Evolutionary conservation across 176 grass and related monocot species (phyloP), one percentile per base, ranked within the genome.

Genomic region (Juncus inflexus): DNA sequence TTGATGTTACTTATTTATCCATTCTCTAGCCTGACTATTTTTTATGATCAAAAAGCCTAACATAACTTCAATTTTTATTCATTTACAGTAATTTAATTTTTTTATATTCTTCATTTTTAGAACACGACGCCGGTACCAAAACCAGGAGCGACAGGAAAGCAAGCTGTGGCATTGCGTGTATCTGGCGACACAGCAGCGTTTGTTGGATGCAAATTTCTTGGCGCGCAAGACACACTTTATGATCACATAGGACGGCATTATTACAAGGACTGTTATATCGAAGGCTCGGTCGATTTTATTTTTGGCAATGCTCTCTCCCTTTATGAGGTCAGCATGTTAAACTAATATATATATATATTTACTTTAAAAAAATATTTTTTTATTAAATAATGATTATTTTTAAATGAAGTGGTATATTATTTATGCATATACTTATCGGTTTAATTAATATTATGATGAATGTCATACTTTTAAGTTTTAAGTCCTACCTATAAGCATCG

Each of bases 211-310:
- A 84, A 52, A 19, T 62, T 95, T 55, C 70, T 90, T 66, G 90
- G 90, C 9, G 90, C 78, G 43, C 90, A 95, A 77, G 90, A 95
- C 86, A 95, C 90, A 75, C 80, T 95, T 37, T 90, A 95, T 7
- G 90, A 95, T 37, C 86, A 95, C 64, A 38, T 83, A 1, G 90
- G 90, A 0, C 65, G 90, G 5, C 90, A 90, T 76, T 95, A 86
- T 75, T 95, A 95, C 78, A 95, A 95, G 36, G 90, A 95, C 0
- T 95, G 90, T 71, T 95, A 90, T 83, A 84, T 95, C 61, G 89
- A 99, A 49, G 94, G 94, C 19, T 99, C 94, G 15, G 86, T 99
- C 11, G 94, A 99, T 77, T 99, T 99, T 88, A 99, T 99, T 57
- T 92, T 99, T 72, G 94, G 89, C 55, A 90, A 99, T 60, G 94